Conservation (phyloP, 2,329 filamentous ascomycete genomes). For the Venturia oleaginea region DNA sequence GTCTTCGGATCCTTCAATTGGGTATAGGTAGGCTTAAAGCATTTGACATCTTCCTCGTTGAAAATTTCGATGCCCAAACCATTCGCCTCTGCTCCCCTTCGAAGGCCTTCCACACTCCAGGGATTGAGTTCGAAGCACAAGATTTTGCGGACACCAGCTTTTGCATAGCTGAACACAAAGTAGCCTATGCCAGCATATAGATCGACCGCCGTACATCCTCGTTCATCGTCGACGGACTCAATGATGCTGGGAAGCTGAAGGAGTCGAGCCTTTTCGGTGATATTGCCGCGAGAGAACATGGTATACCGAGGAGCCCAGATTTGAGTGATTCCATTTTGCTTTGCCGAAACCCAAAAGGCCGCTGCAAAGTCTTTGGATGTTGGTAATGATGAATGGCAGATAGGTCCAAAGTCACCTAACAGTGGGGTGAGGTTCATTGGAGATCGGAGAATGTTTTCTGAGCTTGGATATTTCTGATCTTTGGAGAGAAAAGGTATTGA, state of each 20-base stretch:
- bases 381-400: conserved; percentile 21
- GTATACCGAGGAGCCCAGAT: conserved; percentile 83
- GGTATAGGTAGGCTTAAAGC: not conserved
- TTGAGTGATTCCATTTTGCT: conserved; percentile 68
- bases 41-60: not conserved
- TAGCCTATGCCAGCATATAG: conserved; percentile 92
- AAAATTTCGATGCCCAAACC: conserved; percentile 24
- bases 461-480: conserved; percentile 12
- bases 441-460: conserved; percentile 61
- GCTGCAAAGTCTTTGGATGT: conserved; percentile 46
- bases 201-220: conserved; percentile 48
- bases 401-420: conserved; percentile 63
- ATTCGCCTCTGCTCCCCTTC: conserved; percentile 32
- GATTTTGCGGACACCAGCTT: conserved; percentile 57
- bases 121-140: conserved; percentile 82
- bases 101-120: conserved; percentile 39
- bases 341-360: conserved; percentile 71
- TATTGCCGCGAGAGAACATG: conserved; percentile 89
- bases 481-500: conserved; percentile 37
- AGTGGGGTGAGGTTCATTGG: conserved; percentile 63
- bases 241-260: conserved; percentile 37
- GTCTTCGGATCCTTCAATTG: not conserved
- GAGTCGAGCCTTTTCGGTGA: conserved; percentile 77
- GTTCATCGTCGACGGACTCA: conserved; percentile 19
- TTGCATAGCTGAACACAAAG: conserved; percentile 77